phyloP scores from a whole-genome alignment of 805 yeast species.

The Tetrapisispora iriomotensis region DNA sequence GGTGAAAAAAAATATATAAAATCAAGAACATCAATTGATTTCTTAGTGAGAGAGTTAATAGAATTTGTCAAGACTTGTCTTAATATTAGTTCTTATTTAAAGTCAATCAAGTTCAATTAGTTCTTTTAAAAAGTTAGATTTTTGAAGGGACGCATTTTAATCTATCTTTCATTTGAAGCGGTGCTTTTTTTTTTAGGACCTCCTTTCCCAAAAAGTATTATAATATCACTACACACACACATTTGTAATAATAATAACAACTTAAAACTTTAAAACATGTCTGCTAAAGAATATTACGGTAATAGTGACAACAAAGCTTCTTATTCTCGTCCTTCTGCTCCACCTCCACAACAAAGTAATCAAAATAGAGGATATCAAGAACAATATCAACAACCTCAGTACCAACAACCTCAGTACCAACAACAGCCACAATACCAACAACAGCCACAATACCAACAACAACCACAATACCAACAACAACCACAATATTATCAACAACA shows the following conservation, averaged over 20 bases:
- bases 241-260: not conserved
- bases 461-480: constrained; percentile 30
- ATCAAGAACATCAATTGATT: no score
- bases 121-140: not conserved
- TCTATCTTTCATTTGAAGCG: no score
- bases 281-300: constrained; percentile 22
- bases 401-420: constrained; percentile 11
- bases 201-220: no score
- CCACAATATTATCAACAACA: constrained; percentile 36
- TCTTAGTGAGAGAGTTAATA: no score
- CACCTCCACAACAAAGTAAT: constrained; percentile 15
- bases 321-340: constrained; percentile 22
- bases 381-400: constrained; percentile 5
- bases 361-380: constrained; percentile 10
- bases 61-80: no score
- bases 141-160: no score
- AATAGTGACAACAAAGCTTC: constrained; percentile 8
- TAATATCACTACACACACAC: no score
- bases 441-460: constrained; percentile 22
- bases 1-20: no score
- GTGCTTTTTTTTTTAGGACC: no score
- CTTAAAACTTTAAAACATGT: constrained; percentile 9
- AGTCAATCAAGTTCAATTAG: not conserved
- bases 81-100: no score
- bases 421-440: constrained; percentile 12